Evolutionary conservation across 2,329 filamentous ascomycete genomes (phyloP), one percentile per base, ranked within the genome.

Genomic region (Fusarium redolens): DNA sequence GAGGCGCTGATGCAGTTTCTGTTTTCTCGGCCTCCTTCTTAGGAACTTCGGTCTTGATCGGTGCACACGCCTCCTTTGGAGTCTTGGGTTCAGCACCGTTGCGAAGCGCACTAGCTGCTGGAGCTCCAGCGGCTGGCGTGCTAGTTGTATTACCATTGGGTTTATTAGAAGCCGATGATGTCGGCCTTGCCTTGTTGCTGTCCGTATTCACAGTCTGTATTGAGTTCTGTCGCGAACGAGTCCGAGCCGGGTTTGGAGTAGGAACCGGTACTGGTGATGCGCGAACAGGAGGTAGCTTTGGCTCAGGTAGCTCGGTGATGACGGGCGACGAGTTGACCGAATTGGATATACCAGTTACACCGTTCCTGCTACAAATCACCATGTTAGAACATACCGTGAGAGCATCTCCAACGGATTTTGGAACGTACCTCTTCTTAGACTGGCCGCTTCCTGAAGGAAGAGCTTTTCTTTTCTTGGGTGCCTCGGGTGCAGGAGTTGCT

Each of bases 281-380:
- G 71, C 84, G 86, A 74, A 80, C 85, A 59, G 80, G 82, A 73
- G 83, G 86, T 17, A 72, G 44, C 72, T 87, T 87, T 4, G 83
- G 84, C 74, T 94, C 93, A 31, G 90, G 87, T 65, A 94, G 89
- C n/a, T 87, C 88, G 54, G 90, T 88, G 52, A 93, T 86, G 51
- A 95, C 87, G 22, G 94, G 93, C 3, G 95, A 96, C 3, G 94
- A 92, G n/a, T 90, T 89, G 72, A 92, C 85, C 5, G 91, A 91
- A 22, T 93, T 91, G 2, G 93, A 93, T 76, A 91, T 88, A 65
- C 86, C 87, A 31, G 85, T 83, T 38, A 76, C 69, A 31, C 81
- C 80, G 62, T 82, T 83, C 61, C 80, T 83, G 64, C 76, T 78
- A 58, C 59, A 71, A 74, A 57, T 40, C 50, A 67, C 15, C 47